phyloP scores from a whole-genome alignment of 2,329 filamentous ascomycete genomes.

The Fusarium miscanthi region DNA sequence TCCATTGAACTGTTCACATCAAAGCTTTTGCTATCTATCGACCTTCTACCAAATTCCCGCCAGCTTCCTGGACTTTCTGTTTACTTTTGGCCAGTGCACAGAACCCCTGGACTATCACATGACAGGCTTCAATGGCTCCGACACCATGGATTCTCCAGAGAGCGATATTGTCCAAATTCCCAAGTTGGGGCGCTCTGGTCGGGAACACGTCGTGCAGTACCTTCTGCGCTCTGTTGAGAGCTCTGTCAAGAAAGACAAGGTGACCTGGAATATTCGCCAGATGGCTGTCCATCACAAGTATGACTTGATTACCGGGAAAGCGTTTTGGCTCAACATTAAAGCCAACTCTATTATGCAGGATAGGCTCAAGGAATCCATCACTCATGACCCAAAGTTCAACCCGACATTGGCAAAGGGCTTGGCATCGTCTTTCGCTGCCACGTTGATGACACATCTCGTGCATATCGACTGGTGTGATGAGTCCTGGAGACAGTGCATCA shows the following conservation, averaged over 20 bases:
- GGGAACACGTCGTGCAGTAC: conserved; percentile 15
- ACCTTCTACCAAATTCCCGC: neutral
- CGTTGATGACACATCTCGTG: neutral
- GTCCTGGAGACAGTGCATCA: neutral
- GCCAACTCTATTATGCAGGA: neutral
- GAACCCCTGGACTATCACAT: conserved; percentile 15
- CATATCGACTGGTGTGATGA: neutral
- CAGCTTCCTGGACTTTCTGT: conserved; percentile 10
- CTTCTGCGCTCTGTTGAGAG: conserved; percentile 17
- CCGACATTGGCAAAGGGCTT: neutral
- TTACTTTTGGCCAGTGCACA: conserved; percentile 3
- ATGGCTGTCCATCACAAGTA: neutral
- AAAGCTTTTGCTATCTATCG: no score
- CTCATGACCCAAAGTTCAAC: neutral
- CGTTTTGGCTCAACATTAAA: neutral
- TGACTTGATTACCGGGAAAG: neutral
- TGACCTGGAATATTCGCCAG: neutral
- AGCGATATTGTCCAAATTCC: neutral
- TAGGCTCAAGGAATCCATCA: neutral
- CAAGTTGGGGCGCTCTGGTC: conserved; percentile 6
- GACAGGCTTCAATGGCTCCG: conserved; percentile 4
- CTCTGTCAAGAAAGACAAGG: fast-evolving
- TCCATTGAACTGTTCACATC: no score
- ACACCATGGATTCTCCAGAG: neutral
- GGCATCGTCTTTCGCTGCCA: neutral